These are phyloP conservation scores for Exserohilum rostratum DNA, from an alignment of 2,329 filamentous ascomycete species.

Conservation along the genomic window DNA sequence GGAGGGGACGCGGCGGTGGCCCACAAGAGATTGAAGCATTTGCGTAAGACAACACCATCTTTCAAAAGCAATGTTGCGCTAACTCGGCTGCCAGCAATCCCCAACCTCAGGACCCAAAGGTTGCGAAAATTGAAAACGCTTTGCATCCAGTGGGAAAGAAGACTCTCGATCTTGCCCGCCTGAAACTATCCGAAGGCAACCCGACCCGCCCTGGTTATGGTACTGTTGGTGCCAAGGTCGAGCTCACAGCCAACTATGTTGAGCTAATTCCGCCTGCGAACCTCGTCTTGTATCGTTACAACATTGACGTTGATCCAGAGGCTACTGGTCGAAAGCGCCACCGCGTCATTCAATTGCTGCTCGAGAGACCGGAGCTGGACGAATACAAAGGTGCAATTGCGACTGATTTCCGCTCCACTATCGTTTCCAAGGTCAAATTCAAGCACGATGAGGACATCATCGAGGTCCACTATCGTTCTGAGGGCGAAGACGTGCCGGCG, in stretches of 20 bases:
- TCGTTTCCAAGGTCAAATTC: slow-evolving; percentile 29
- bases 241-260: slow-evolving; percentile 28
- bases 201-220: slow-evolving; percentile 25
- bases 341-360: slow-evolving; percentile 21
- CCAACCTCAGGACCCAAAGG: slow-evolving; percentile 9
- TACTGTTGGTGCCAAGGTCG: slow-evolving; percentile 18
- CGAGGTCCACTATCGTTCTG: slow-evolving; percentile 23
- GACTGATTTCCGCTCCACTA: slow-evolving; percentile 32
- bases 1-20: slow-evolving; percentile 10
- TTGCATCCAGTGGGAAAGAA: slow-evolving; percentile 19
- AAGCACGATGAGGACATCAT: slow-evolving; percentile 16
- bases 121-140: slow-evolving; percentile 16
- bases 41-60: slow-evolving; percentile 4
- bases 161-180: slow-evolving; percentile 11
- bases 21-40: slow-evolving; percentile 16
- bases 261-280: slow-evolving; percentile 21
- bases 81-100: slow-evolving; percentile 14
- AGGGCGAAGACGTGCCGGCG: slow-evolving; percentile 27
- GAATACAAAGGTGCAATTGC: slow-evolving; percentile 14
- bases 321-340: slow-evolving; percentile 20
- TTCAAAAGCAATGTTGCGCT: background rate
- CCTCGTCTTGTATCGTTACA: slow-evolving; percentile 22
- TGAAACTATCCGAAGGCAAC: slow-evolving; percentile 13
- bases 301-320: slow-evolving; percentile 15
- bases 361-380: slow-evolving; percentile 18